Conservation (phyloP, 140 eudicot species). For the Senecio squalidus region DNA sequence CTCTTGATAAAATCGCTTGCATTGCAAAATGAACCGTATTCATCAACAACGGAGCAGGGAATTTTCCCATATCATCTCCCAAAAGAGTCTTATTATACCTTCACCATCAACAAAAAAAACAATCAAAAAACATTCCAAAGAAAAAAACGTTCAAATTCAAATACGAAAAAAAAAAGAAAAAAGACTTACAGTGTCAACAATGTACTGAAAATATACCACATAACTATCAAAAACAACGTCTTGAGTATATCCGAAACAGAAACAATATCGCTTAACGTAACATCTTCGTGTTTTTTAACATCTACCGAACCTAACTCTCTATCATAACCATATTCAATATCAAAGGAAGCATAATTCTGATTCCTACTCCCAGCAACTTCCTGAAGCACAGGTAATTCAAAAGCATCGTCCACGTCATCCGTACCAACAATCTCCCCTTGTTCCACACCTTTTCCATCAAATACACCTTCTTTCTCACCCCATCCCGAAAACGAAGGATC, state of each 20-base stretch:
- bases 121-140: conserved; percentile 13
- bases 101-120: not conserved
- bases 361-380: conserved; percentile 26
- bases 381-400: conserved; percentile 47
- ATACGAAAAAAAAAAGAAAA: conserved; percentile 17
- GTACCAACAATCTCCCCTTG: conserved; percentile 21
- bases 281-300: conserved; percentile 13
- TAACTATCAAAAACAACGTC: conserved; percentile 66
- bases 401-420: conserved; percentile 33
- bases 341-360: conserved; percentile 50
- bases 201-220: conserved; percentile 87
- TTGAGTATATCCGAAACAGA: conserved; percentile 66
- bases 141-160: conserved; percentile 2
- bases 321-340: conserved; percentile 40
- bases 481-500: conserved; percentile 39
- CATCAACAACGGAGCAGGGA: conserved; percentile 96
- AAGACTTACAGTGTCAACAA: conserved; percentile 76
- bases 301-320: conserved; percentile 11
- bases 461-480: conserved; percentile 23
- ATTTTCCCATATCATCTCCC: conserved; percentile 83
- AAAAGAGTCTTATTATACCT: conserved; percentile 83
- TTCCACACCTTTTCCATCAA: conserved; percentile 7
- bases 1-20: conserved; percentile 88
- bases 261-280: conserved; percentile 21
- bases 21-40: conserved; percentile 82